A percentile compares a stretch with the other conserved stretches of the same genome.
phyloP scores from a whole-genome alignment of 1,284 basidiomycete species.

The Apiotrichum brassicae region DNA sequence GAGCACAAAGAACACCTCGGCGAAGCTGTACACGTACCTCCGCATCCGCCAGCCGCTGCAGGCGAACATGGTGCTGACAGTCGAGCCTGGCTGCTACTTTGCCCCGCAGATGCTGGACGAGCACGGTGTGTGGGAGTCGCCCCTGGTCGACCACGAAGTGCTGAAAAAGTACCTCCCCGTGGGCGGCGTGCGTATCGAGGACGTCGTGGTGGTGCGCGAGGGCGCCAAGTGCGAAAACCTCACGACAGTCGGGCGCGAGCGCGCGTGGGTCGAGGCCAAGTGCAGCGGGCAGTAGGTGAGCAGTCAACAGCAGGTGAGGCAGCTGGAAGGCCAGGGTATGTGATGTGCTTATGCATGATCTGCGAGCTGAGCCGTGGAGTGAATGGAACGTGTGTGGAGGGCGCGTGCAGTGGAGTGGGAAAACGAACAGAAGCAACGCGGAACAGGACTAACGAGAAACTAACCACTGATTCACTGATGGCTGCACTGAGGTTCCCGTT shows the following conservation, averaged over 20 bases:
- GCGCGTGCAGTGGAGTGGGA: too few relatives aligned
- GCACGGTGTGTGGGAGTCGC: slow-evolving; percentile 54
- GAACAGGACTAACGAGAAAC: too few relatives aligned
- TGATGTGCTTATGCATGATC: too few relatives aligned
- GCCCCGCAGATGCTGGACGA: slow-evolving; percentile 66
- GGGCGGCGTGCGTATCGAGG: slow-evolving; percentile 85
- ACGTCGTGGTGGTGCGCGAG: slow-evolving; percentile 68
- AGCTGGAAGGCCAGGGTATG: too few relatives aligned
- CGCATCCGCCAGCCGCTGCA: slow-evolving; percentile 65
- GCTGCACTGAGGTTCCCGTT: too few relatives aligned
- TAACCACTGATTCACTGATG: too few relatives aligned
- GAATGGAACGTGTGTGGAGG: too few relatives aligned
- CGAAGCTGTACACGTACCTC: slow-evolving; percentile 66
- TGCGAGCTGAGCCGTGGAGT: too few relatives aligned
- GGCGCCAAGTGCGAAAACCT: slow-evolving; percentile 62
- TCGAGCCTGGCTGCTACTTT: slow-evolving; percentile 87
- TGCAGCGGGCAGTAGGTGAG: slow-evolving; percentile 59
- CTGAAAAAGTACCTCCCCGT: slow-evolving; percentile 67
- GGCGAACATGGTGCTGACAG: slow-evolving; percentile 67
- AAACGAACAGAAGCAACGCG: too few relatives aligned
- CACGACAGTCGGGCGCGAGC: slow-evolving; percentile 70
- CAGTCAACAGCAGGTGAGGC: too few relatives aligned
- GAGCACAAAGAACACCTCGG: slow-evolving; percentile 48
- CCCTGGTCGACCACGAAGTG: slow-evolving; percentile 63
- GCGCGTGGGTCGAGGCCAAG: slow-evolving; percentile 67